Evolutionary conservation across 176 grass and related monocot genomes (phyloP), one percentile per base, ranked within the genome.

Genomic region (Rhipidocladum racemiflorum): DNA sequence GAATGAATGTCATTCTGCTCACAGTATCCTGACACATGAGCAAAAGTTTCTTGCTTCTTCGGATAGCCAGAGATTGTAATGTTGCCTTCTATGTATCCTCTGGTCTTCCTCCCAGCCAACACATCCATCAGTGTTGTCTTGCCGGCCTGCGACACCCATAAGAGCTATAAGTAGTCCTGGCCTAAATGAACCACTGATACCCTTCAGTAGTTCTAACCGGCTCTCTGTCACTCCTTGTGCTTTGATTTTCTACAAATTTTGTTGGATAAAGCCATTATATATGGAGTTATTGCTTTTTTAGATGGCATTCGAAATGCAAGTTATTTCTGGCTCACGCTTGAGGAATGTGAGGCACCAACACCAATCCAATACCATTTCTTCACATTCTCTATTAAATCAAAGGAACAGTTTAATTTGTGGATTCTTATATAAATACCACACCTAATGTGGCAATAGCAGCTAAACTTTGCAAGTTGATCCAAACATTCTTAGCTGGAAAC

Each of bases 301-400:
- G 61, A 21, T 68, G 39, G 14, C 11, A 29, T 55, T 36, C 12
- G 51, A 85, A 40, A 75, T 81, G 44, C 27, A n/a, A 6, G 6
- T 48, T 30, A 55, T 4, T 8, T 36, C 28, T 35, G 23, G 82
- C 88, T 91, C 75, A 97, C 94, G 85, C 15, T 91, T 80, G 15
- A 97, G 88, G 82, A 83, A 89, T 60, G 91, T 79, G 65, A 97
- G 91, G 56, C 91, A 82, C 81, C 89, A 42, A 91, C 60, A 39
- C 94, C 94, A 84, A 97, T 90, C 94, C 94, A 97, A 43, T 85
- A 93, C 87, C 91, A 93, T 80, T 90, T 89, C 45, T 97, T 97
- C 46, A 97, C 87, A 65, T 93, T 76, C 16, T 91, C 94, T 97
- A 55, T 76, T 55, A 50, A 67, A 82, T 74, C 24, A 70, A 82